A percentile compares a stretch with the other conserved stretches of the same genome.
These are phyloP conservation scores for Dipteronia sinensis DNA, from an alignment of 345 rosid species.

Conservation along the genomic window DNA sequence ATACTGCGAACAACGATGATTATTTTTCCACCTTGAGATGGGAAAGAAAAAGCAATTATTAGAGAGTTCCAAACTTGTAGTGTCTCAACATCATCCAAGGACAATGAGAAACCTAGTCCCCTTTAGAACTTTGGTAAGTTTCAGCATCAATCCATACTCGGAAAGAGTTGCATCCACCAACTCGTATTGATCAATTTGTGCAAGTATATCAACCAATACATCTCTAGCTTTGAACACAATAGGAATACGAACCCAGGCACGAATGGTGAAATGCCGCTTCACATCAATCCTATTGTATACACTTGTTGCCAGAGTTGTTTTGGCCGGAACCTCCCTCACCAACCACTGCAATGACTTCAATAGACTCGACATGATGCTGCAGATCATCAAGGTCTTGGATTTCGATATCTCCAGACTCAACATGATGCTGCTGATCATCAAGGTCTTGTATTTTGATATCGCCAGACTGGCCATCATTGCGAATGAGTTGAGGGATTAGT, in stretches of 20 bases:
- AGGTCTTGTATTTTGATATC: too few species aligned
- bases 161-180: constrained; percentile 12
- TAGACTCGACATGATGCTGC: background rate
- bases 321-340: constrained; percentile 39
- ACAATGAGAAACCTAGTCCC: constrained; percentile 27
- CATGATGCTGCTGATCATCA: too few species aligned
- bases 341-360: constrained; percentile 24
- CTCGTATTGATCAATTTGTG: constrained; percentile 14
- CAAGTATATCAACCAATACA: constrained; percentile 19
- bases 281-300: constrained; percentile 16
- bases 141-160: background rate
- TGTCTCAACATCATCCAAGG: background rate
- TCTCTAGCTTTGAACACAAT: constrained; percentile 14
- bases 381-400: background rate
- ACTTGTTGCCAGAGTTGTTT: constrained; percentile 27
- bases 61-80: background rate
- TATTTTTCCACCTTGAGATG: background rate
- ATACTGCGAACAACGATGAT: background rate
- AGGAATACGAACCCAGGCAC: constrained; percentile 32
- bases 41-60: background rate
- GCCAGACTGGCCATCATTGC: too few species aligned
- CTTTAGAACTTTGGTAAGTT: constrained; percentile 15
- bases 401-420: too few species aligned
- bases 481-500: background rate
- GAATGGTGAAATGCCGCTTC: constrained; percentile 20